These are phyloP conservation scores for Fonsecaea multimorphosa DNA, from an alignment of 2,329 filamentous ascomycete genomes.

Conservation along the genomic window DNA sequence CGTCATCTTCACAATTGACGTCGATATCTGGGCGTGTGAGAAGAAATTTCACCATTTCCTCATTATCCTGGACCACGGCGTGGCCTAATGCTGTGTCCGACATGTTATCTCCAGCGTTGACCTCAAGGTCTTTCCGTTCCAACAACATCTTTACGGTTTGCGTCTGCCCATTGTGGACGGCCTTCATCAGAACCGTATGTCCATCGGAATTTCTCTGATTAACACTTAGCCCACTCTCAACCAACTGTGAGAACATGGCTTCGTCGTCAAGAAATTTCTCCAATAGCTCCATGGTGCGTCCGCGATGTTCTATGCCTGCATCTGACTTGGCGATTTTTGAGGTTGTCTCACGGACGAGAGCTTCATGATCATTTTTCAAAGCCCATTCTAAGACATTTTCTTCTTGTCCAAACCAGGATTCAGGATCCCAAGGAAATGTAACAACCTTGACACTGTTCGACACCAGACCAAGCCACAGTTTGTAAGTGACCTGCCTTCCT, in stretches of 20 bases:
- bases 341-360: background rate
- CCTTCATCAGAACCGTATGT: background rate
- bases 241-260: background rate
- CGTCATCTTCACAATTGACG: background rate
- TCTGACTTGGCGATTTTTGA: background rate
- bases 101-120: background rate
- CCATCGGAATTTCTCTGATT: background rate
- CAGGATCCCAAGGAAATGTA: conserved; percentile 9
- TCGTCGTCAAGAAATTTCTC: background rate
- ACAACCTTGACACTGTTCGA: background rate
- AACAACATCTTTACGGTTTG: background rate
- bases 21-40: conserved; percentile 1
- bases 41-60: background rate
- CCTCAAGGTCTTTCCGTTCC: background rate
- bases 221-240: background rate
- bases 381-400: background rate
- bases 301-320: too few species aligned
- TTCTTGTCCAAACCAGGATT: background rate
- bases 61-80: background rate
- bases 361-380: conserved; percentile 8
- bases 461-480: conserved; percentile 11
- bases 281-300: background rate
- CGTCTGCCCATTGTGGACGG: background rate
- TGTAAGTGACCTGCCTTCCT: background rate
- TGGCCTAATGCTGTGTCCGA: background rate